Evolutionary conservation across 2,329 filamentous ascomycete genomes (phyloP), one percentile per base, ranked within the genome.

Genomic region (Neonectria punicea): DNA sequence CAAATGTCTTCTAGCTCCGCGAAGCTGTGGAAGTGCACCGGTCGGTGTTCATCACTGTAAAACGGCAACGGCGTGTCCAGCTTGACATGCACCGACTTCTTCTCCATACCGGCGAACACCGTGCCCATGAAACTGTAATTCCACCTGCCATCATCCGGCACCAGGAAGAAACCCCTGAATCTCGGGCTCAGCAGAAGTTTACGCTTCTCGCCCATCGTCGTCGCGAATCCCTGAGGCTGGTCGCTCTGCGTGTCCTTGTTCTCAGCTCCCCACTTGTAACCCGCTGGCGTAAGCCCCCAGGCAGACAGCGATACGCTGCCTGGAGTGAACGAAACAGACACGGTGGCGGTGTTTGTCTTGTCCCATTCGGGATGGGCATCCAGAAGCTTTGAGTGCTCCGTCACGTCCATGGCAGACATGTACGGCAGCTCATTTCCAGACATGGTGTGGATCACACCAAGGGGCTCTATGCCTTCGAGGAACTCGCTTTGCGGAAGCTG

Each of bases 41-140:
- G 94, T 28, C 96, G 89, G 80, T 99, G 97, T 74, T 94, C 87
- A 74, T 94, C 94, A 77, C 92, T 94, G 82, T 99, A 99, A 82
- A 97, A 98, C 9, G 92, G 86, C 71, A 91, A 81, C 18, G 96
- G 96, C 47, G 93, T 97, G 80, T 98, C 97, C 59, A 99, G 90
- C 85, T 96, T 96, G 73, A 98, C 94, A 73, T 94, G 92, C 47
- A 98, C 88, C 4, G 90, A 87, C 83, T 93, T 93, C 89, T 98
- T 98, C 83, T 97, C 94, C 69, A 97, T 87, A 44, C 90, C 90
- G 14, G 91, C 90, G 77, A 98, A 99, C 1, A 90, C 90, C 70
- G 90, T 93, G 60, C 96, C 96, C 90, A 98, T 93, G 85, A 99
- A 99, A 79, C 92, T 96, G 84, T 98, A 99, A 81, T 99, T 99